phyloP scores from a whole-genome alignment of 345 rosid species.

The Bruguiera sexangula region DNA sequence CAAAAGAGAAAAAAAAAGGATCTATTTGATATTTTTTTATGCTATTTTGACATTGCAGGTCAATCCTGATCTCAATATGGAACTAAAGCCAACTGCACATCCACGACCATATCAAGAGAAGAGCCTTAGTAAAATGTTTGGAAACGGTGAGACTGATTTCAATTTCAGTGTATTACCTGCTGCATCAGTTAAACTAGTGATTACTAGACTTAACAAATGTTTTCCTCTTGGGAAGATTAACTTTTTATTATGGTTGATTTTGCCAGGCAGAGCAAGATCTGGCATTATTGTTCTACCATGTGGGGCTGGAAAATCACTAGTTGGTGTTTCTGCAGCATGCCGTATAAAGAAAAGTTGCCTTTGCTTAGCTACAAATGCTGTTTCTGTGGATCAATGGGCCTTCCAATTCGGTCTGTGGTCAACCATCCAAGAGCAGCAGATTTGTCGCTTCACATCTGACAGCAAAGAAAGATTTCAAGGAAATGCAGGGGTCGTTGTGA shows the following conservation, averaged over 20 bases:
- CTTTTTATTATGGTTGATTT: background rate
- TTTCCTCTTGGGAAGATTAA: background rate
- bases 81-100: slow-evolving; percentile 89
- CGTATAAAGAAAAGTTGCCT: slow-evolving; percentile 94
- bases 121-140: slow-evolving; percentile 99
- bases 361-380: slow-evolving; percentile 96
- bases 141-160: slow-evolving; percentile 56
- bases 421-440: slow-evolving; percentile 78
- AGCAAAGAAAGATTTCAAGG: slow-evolving; percentile 96
- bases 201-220: background rate
- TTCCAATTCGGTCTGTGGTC: slow-evolving; percentile 94
- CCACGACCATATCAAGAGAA: slow-evolving; percentile 97
- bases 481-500: slow-evolving; percentile 94
- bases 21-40: slow-evolving; percentile 1
- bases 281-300: slow-evolving; percentile 96
- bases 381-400: slow-evolving; percentile 99
- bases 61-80: slow-evolving; percentile 90
- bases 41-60: slow-evolving; percentile 44
- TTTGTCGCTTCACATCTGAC: slow-evolving; percentile 94
- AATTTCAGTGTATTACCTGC: background rate
- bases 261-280: slow-evolving; percentile 91
- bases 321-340: slow-evolving; percentile 93
- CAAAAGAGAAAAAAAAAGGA: background rate
- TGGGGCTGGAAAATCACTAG: slow-evolving; percentile 98
- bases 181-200: background rate